These are phyloP conservation scores for Cercospora sesami DNA, from an alignment of 2,329 filamentous ascomycete species.

Conservation along the genomic window DNA sequence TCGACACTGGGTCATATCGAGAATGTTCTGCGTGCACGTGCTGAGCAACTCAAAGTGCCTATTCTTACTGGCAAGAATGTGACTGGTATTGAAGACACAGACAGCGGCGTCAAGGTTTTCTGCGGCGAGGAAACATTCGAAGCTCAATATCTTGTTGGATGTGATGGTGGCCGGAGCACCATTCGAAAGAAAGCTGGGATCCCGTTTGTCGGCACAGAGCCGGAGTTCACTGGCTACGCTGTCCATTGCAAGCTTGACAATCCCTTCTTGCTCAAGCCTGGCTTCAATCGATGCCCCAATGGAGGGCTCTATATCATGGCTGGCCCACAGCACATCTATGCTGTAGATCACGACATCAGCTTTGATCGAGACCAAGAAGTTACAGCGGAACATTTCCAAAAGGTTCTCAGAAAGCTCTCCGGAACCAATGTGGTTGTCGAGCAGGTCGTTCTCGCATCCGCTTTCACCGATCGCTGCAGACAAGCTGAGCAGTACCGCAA, in stretches of 20 bases:
- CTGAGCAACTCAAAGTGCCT: background rate
- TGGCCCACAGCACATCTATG: background rate
- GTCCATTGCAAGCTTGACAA: background rate
- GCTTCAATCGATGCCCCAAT: background rate
- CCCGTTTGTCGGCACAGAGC: slow-evolving; percentile 16
- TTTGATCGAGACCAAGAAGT: background rate
- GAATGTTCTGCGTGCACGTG: background rate
- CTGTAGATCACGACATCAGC: background rate
- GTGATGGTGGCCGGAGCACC: slow-evolving; percentile 11
- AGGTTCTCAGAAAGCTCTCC: background rate
- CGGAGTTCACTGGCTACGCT: slow-evolving; percentile 14
- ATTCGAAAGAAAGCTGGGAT: slow-evolving; percentile 17
- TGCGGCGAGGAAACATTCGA: background rate
- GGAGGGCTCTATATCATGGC: background rate
- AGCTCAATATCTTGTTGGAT: slow-evolving; percentile 4
- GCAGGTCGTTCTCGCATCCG: background rate
- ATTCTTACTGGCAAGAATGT: background rate
- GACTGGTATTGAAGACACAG: background rate
- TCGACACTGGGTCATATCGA: slow-evolving; percentile 1
- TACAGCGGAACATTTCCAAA: background rate
- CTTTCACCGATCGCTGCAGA: background rate
- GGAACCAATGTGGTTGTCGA: background rate
- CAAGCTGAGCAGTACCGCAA: background rate
- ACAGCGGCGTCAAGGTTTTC: background rate
- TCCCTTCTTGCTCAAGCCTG: background rate